Base-by-base conservation (phyloP, 108 stramenopile species). In the Pseudonitzschia multiseries region DNA sequence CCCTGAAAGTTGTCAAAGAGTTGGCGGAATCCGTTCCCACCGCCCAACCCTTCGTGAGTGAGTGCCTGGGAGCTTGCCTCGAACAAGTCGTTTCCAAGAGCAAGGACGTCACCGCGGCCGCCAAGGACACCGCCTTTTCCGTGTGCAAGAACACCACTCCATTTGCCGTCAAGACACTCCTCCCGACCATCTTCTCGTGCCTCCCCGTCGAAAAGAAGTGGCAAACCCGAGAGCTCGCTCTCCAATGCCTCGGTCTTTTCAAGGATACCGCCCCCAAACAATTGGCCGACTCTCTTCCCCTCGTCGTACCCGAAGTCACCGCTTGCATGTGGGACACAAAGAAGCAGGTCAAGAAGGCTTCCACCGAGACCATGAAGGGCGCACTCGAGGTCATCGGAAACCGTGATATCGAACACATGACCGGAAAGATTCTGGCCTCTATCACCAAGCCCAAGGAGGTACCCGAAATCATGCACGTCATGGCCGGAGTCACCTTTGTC, bases 321-420 rank as follows among this genome's bases (percentile, higher is more conserved):
- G 93, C 93, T 8, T 95, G 91, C 73, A 96, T 98, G 95, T 96
- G 96, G 94, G 97, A 98, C 84, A 96, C 97, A 67, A 98, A 98
- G 94, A 97, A 96, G 86, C 94, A 96, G 83, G 91, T 97, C 73
- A 95, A 95, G 89, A 84, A 76, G 44, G 97, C 98, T 21, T 93
- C 97, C 64, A 96, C 89, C 42, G 81, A 69, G 1, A 93, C 97
- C 74, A 98, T 99, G 98, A 80, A 88, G 29, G 79, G 79, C 26
- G 92, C 96, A 10, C 82, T 94, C 69, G 89, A 94, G 26, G 95
- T 99, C 51, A 97, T 97, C 73, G 98, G 98, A 57, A 99, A 99
- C 95, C 89, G 92, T 68, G 98, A 99, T 85, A 97, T 99, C 69
- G 98, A 98, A 82, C 97, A 97, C 89, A 97, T 98, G 97, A 96